Percentiles rank a stretch among this genome's conserved stretches.
These are phyloP conservation scores for Centrapalus pauciflorus DNA, from an alignment of 129 eudicot species.

Conservation along the genomic window DNA sequence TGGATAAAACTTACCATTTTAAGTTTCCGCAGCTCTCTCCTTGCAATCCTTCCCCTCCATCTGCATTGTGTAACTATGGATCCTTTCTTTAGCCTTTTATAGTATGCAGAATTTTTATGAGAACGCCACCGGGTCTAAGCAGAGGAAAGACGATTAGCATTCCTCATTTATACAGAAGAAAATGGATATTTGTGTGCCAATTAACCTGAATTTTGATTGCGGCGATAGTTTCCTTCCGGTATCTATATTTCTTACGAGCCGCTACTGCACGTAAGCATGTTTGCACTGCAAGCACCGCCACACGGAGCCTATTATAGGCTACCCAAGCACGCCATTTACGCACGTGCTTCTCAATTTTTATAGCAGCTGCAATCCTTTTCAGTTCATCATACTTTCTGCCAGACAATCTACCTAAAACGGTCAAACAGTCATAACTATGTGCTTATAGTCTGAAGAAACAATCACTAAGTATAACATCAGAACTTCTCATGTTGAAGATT, in stretches of 20 bases:
- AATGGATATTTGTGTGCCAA: background rate
- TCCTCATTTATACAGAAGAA: conserved; percentile 2
- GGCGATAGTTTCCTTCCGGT: conserved; percentile 71
- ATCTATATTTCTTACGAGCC: conserved; percentile 59
- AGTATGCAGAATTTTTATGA: conserved; percentile 58
- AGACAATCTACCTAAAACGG: conserved; percentile 68
- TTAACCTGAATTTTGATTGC: conserved; percentile 77
- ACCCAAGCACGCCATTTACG: conserved; percentile 63
- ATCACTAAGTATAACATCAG: no score
- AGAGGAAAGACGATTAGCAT: background rate
- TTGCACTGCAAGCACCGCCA: conserved; percentile 65
- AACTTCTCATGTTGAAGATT: background rate
- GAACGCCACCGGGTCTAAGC: conserved; percentile 80
- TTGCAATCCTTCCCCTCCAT: conserved; percentile 89
- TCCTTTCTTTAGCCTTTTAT: conserved; percentile 66
- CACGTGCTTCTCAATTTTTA: conserved; percentile 57
- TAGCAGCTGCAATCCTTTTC: conserved; percentile 72
- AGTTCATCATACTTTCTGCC: conserved; percentile 37
- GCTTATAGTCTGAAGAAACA: background rate
- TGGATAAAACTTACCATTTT: conserved; percentile 66
- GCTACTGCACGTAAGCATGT: conserved; percentile 69
- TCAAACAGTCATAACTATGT: background rate
- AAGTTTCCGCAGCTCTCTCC: conserved; percentile 64
- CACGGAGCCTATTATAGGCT: conserved; percentile 49
- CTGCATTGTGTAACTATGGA: conserved; percentile 71